Conservation (phyloP, 208 protist genomes). For the Trypanosoma boissoni region DNA sequence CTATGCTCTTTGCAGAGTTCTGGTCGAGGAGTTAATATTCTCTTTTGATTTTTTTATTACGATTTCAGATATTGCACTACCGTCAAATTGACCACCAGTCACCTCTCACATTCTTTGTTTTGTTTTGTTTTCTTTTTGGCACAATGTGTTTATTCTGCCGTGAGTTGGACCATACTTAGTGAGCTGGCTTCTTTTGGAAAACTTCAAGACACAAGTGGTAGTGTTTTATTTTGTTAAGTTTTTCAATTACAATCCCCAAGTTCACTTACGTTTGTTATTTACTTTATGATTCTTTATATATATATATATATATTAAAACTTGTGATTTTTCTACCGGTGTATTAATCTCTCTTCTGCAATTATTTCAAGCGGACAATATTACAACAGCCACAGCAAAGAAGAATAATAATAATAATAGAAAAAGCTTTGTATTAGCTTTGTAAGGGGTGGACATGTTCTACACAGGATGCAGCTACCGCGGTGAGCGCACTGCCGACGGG, state of each 20-base stretch:
- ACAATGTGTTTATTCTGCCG: too few species aligned
- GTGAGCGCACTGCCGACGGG: conserved; percentile 53
- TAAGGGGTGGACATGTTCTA: conserved; percentile 25
- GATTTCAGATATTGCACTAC: too few species aligned
- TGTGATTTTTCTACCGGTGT: too few species aligned
- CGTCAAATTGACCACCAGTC: too few species aligned
- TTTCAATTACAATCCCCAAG: background rate
- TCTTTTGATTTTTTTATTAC: conserved; percentile 14
- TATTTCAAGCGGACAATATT: too few species aligned
- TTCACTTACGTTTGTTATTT: conserved; percentile 3
- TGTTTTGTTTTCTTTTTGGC: too few species aligned
- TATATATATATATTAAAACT: background rate
- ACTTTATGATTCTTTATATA: background rate
- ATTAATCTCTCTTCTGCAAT: too few species aligned
- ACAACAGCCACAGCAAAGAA: background rate
- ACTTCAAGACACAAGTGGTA: too few species aligned
- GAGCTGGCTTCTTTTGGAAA: too few species aligned
- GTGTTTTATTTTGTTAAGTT: too few species aligned
- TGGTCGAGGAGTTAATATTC: conserved; percentile 1
- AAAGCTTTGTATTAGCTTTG: background rate
- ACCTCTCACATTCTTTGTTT: too few species aligned
- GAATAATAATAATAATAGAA: background rate
- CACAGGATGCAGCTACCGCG: conserved; percentile 55
- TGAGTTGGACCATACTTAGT: too few species aligned
- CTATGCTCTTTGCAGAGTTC: background rate